phyloP scores from a whole-genome alignment of 352 stramenopile species.

The Phytopythium aichiense region DNA sequence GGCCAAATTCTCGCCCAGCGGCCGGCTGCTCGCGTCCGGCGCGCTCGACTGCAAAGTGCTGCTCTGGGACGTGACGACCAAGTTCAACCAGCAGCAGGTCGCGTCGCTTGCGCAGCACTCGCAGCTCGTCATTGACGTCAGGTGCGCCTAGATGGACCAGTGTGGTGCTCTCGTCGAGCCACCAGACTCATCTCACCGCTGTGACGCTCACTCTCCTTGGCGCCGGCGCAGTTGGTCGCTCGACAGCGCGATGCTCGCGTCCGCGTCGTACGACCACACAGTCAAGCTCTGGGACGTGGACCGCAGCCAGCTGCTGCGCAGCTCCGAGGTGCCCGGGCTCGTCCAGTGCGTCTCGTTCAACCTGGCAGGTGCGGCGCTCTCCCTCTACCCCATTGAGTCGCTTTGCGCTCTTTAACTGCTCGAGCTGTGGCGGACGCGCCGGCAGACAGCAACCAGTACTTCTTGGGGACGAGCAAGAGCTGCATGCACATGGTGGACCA shows the following conservation, averaged over 20 bases:
- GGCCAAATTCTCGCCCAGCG: constrained; percentile 83
- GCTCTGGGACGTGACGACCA: constrained; percentile 86
- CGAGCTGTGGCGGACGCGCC: too few relatives aligned
- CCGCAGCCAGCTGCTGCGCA: constrained; percentile 59
- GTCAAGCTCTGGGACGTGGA: constrained; percentile 88
- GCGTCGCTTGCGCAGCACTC: constrained; percentile 66
- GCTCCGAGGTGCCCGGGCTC: constrained; percentile 68
- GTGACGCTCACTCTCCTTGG: too few relatives aligned
- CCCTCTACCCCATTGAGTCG: not conserved
- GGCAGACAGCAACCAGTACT: constrained; percentile 78
- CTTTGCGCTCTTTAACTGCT: too few relatives aligned
- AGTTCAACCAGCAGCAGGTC: constrained; percentile 86
- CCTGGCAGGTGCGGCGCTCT: constrained; percentile 35
- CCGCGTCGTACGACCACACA: constrained; percentile 83
- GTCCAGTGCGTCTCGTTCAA: constrained; percentile 86
- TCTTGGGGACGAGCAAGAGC: constrained; percentile 79
- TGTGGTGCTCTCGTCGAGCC: not conserved
- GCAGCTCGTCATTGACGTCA: constrained; percentile 86
- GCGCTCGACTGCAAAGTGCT: constrained; percentile 78
- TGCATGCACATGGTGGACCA: constrained; percentile 69
- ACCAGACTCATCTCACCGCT: too few relatives aligned
- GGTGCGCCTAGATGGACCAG: constrained; percentile 6
- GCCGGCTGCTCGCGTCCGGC: constrained; percentile 74
- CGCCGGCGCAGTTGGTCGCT: constrained; percentile 51
- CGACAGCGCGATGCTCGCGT: constrained; percentile 69